Evolutionary conservation across 371 early-diverging fungal genomes (phyloP).

Genomic region (Amoeboradix gromovi): DNA sequence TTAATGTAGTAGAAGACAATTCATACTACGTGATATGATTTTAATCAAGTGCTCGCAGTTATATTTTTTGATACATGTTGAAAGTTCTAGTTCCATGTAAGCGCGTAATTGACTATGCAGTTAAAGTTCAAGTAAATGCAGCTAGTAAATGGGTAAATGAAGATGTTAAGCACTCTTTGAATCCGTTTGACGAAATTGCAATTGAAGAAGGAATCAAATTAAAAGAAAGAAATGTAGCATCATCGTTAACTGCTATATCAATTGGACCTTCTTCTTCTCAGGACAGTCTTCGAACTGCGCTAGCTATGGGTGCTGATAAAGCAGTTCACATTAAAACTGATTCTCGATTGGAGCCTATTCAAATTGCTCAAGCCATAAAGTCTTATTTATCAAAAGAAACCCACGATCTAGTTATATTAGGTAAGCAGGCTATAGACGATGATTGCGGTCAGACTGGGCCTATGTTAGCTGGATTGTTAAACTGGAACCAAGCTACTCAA

Average conservation of each 20-base stretch:
- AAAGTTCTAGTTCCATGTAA: slow-evolving; percentile 63
- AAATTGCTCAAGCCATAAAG: slow-evolving; percentile 71
- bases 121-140: slow-evolving; percentile 80
- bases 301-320: slow-evolving; percentile 93
- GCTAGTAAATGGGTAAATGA: slow-evolving; percentile 40
- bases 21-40: too few relatives aligned
- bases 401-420: slow-evolving; percentile 68
- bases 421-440: slow-evolving; percentile 96
- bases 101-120: slow-evolving; percentile 90
- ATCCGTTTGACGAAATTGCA: slow-evolving; percentile 95
- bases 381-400: slow-evolving; percentile 62
- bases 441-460: slow-evolving; percentile 89
- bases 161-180: slow-evolving; percentile 56
- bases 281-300: slow-evolving; percentile 75
- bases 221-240: slow-evolving; percentile 38
- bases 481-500: slow-evolving; percentile 87
- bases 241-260: slow-evolving; percentile 41
- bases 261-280: slow-evolving; percentile 64
- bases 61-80: slow-evolving; percentile 1
- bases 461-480: slow-evolving; percentile 82
- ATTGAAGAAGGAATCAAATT: slow-evolving; percentile 78
- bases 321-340: slow-evolving; percentile 68
- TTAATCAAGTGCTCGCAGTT: too few relatives aligned
- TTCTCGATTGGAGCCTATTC: slow-evolving; percentile 37
- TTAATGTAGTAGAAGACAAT: too few relatives aligned